Conservation (phyloP, 768 basidiomycete genomes). For the Rhodotorula diobovata region DNA sequence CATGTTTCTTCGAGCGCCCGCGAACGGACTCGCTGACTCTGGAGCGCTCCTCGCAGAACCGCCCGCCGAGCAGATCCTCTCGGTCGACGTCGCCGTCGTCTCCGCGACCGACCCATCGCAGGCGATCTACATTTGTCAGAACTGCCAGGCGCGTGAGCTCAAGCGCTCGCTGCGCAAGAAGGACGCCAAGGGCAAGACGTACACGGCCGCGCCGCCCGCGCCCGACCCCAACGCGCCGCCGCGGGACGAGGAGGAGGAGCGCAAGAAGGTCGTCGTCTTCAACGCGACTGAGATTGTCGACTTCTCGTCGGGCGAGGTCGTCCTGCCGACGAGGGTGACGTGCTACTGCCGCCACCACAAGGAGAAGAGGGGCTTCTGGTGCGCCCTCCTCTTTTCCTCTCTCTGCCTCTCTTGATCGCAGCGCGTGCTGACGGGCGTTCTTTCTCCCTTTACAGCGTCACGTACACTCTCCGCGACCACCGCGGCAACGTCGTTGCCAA, state of each 20-base stretch:
- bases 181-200: conserved; percentile 50
- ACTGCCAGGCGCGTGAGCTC: conserved; percentile 81
- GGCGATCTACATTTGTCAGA: conserved; percentile 74
- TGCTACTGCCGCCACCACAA: conserved; percentile 99
- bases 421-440: neutral
- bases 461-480: conserved; percentile 76
- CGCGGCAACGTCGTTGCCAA: conserved; percentile 72
- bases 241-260: conserved; percentile 53
- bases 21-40: neutral
- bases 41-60: conserved; percentile 40
- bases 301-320: conserved; percentile 76
- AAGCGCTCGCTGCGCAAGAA: conserved; percentile 86
- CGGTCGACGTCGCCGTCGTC: conserved; percentile 67
- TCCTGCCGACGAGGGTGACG: conserved; percentile 89
- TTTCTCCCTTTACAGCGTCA: conserved; percentile 58
- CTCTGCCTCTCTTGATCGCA: neutral
- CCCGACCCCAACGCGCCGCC: conserved; percentile 55
- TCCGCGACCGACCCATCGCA: conserved; percentile 75
- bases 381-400: conserved; percentile 12
- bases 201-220: conserved; percentile 43
- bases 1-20: neutral
- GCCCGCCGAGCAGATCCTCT: conserved; percentile 63
- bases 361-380: conserved; percentile 82
- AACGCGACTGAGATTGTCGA: conserved; percentile 87
- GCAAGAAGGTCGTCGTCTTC: conserved; percentile 73